Base-by-base conservation (phyloP, 2,329 filamentous ascomycete genomes). In the Teratosphaeriaceae sp. region DNA sequence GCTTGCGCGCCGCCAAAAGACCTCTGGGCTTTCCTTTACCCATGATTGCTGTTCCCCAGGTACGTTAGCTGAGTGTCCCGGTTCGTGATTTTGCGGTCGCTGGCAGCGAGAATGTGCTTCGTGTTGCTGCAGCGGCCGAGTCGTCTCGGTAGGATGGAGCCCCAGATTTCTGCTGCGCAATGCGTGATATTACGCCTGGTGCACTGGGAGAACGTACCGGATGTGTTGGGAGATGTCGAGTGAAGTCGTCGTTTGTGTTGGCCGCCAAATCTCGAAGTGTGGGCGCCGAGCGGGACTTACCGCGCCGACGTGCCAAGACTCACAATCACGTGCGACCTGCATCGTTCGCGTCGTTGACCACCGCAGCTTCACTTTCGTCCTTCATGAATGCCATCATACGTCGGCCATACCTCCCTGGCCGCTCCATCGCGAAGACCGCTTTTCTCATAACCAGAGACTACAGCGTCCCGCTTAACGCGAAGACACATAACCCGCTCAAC, bases 1-100 rank as follows among this genome's bases (percentile, higher is more conserved):
- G 86, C 82, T 98, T 98, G 75, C 92, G 87, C 70, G 92, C 92
- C 72, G 92, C 90, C 83, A 97, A 97, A 70, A 98, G 85, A 79
- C 92, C 92, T 85, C 90, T 87, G 72, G 90, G 90, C 82, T 97
- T 90, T 79, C 90, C 89, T 83, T 89, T 88, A 82, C 86, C 85
- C 86, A 95, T 94, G 74, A 79, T 92, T 80, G 78, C 84, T 86
- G 65, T 53, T 7, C n/a, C 21, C 4, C 24, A 19, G 35, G 6
- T 23, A 6, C 15, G 35, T 22, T 38, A 23, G 35, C 35, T 23
- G 7, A 8, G 3, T n/a, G 20, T 23, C n/a, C 35, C n/a, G n/a
- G n/a, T n/a, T n/a, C n/a, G n/a, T n/a, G n/a, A n/a, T n/a, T n/a
- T n/a, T n/a, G n/a, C n/a, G n/a, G n/a, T n/a, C n/a, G n/a, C n/a